Conservation (phyloP, 1,284 basidiomycete genomes). For the Cystobasidium pallidum region DNA sequence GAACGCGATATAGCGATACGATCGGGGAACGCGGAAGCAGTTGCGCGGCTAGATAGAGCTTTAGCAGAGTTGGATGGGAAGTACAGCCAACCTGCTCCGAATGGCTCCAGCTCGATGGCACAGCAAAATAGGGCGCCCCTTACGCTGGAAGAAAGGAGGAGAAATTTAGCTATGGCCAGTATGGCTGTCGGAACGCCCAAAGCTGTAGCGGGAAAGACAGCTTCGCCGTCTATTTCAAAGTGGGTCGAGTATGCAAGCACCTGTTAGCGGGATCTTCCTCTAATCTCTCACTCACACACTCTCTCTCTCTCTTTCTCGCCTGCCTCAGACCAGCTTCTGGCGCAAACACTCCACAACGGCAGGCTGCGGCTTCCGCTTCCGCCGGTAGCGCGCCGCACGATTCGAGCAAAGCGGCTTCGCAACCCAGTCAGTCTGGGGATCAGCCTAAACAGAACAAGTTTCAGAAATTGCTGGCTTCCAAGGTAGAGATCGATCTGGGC, state of each 20-base stretch:
- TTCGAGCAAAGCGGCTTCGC: background rate
- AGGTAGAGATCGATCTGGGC: constrained; percentile 41
- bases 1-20: constrained; percentile 40
- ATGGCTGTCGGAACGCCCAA: constrained; percentile 36
- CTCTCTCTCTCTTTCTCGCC: no score
- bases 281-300: no score
- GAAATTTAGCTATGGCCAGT: constrained; percentile 29
- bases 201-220: constrained; percentile 28
- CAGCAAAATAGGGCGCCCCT: constrained; percentile 8
- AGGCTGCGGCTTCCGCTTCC: background rate
- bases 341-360: constrained; percentile 28
- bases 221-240: constrained; percentile 19
- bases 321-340: constrained; percentile 36
- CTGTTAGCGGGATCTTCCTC: background rate
- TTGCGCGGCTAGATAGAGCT: constrained; percentile 20
- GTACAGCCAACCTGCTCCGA: background rate
- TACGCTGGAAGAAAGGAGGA: constrained; percentile 30
- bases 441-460: constrained; percentile 27
- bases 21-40: constrained; percentile 26
- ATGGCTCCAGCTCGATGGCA: background rate
- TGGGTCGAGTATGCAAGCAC: background rate
- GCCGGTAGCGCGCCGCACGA: background rate
- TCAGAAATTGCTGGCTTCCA: constrained; percentile 34
- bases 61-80: constrained; percentile 14
- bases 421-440: background rate